Evolutionary conservation across 2,329 filamentous ascomycete genomes (phyloP).

Genomic region (Calonectria pteridis): DNA sequence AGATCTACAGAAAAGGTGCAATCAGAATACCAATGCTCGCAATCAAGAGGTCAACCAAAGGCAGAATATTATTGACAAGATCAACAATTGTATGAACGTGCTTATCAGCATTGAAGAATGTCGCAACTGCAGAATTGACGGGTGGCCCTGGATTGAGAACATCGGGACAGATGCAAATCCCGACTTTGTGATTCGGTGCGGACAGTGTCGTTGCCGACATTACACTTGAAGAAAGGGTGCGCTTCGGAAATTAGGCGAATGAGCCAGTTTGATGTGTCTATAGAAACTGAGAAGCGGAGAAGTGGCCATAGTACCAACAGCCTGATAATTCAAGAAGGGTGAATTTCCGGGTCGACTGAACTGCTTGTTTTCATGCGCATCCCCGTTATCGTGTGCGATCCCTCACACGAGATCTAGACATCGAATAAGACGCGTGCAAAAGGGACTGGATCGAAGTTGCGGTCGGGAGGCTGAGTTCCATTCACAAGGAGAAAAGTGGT

Average conservation of each 20-base stretch:
- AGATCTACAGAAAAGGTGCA: background rate
- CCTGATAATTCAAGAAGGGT: background rate
- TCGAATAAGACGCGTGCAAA: background rate
- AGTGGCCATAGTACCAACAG: too few species aligned
- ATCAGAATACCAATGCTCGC: background rate
- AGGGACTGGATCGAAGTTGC: background rate
- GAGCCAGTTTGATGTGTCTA: too few species aligned
- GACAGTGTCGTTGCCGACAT: conserved; percentile 6
- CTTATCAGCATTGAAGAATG: background rate
- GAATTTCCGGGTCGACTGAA: background rate
- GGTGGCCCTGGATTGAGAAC: conserved; percentile 13
- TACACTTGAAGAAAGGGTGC: background rate
- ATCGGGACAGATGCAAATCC: background rate
- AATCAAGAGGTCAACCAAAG: background rate
- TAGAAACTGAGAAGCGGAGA: background rate
- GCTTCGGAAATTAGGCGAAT: background rate
- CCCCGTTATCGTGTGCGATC: background rate
- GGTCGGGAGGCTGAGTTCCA: background rate
- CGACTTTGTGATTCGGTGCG: background rate
- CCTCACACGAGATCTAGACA: too few species aligned
- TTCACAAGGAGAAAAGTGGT: background rate
- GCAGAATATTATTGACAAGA: background rate
- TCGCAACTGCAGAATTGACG: background rate
- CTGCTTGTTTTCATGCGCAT: background rate
- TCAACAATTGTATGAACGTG: background rate